These are phyloP conservation scores for Epichloe typhina DNA, from an alignment of 2,329 filamentous ascomycete genomes.

Conservation along the genomic window DNA sequence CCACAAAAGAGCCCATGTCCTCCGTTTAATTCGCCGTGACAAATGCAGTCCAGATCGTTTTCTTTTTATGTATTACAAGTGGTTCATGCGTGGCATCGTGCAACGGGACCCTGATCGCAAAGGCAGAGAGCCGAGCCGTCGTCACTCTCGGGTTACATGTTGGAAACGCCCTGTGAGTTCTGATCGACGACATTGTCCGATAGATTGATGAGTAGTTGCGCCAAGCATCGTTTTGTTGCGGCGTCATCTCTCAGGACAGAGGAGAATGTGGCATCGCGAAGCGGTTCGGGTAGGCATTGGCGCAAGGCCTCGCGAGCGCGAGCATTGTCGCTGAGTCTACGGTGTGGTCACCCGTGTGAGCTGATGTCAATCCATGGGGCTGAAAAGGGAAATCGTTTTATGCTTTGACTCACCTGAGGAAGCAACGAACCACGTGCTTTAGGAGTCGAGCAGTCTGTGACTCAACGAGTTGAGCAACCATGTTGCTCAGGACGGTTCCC, in stretches of 20 bases:
- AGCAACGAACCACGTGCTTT: slow-evolving; percentile 96
- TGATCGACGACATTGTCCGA: slow-evolving; percentile 67
- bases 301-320: slow-evolving; percentile 87
- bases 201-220: slow-evolving; percentile 93
- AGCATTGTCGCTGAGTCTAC: slow-evolving; percentile 85
- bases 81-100: slow-evolving; percentile 4
- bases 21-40: slow-evolving; percentile 1
- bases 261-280: slow-evolving; percentile 95
- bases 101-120: neutral
- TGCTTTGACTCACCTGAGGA: slow-evolving; percentile 59
- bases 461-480: slow-evolving; percentile 95
- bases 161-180: slow-evolving; percentile 20
- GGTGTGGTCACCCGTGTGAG: slow-evolving; percentile 7
- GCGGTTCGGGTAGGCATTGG: slow-evolving; percentile 93
- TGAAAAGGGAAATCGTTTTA: neutral
- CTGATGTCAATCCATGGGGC: neutral
- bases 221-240: slow-evolving; percentile 91
- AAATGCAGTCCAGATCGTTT: neutral
- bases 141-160: slow-evolving; percentile 18
- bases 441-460: slow-evolving; percentile 91
- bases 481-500: slow-evolving; percentile 92
- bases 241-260: slow-evolving; percentile 93
- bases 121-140: neutral
- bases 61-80: neutral
- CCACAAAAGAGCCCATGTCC: neutral